A percentile compares a stretch with the other conserved stretches of the same genome.
Conservation (phyloP, 495 filamentous ascomycete genomes). For the Podospora anserina region DNA sequence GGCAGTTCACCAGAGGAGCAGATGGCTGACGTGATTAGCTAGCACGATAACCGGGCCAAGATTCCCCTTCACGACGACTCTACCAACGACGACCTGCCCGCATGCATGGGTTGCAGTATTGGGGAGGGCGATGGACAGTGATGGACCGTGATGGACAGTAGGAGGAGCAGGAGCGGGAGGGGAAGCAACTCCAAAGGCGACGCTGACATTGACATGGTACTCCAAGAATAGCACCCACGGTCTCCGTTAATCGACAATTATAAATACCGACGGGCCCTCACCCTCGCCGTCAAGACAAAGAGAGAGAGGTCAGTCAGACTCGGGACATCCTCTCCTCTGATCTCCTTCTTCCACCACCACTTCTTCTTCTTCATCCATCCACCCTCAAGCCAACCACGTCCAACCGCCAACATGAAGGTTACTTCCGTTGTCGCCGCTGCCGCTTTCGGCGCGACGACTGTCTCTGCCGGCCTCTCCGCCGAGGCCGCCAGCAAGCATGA, state of each 20-base stretch:
- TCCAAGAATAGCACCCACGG: background rate
- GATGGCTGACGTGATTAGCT: constrained; percentile 6
- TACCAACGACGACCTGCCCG: background rate
- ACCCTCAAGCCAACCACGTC: background rate
- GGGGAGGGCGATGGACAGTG: background rate
- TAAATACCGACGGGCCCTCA: background rate
- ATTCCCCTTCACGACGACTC: background rate
- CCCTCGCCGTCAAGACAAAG: background rate
- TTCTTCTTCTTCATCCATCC: background rate
- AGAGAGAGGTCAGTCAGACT: background rate
- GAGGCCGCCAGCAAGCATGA: constrained; percentile 16
- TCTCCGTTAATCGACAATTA: background rate
- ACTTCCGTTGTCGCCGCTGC: constrained; percentile 16
- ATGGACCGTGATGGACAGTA: background rate
- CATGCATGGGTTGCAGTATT: background rate
- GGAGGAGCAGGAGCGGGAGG: background rate
- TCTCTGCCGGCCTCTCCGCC: constrained; percentile 12
- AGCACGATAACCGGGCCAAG: background rate
- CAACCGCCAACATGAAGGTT: constrained; percentile 15
- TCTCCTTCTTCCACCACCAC: background rate
- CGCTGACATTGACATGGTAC: background rate
- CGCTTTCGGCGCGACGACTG: constrained; percentile 23
- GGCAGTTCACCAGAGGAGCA: background rate
- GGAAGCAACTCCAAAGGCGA: background rate
- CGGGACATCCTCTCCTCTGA: background rate